Conservation (phyloP, 257 asterid genomes). For the Solanum paucissectum region DNA sequence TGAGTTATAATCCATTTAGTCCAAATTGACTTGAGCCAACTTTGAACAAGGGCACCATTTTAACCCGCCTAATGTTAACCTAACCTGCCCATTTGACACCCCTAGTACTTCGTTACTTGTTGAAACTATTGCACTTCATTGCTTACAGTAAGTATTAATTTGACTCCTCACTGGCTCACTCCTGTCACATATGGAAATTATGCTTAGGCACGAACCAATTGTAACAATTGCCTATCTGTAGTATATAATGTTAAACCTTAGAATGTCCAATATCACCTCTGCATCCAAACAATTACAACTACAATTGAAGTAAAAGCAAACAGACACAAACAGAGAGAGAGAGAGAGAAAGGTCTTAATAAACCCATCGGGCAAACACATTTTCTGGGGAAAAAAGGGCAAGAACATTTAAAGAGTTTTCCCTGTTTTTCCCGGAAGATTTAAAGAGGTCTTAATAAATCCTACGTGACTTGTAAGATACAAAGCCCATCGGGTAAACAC, state of each 20-base stretch:
- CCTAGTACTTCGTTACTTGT: not conserved
- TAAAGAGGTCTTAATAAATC: not conserved
- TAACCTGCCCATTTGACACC: not conserved
- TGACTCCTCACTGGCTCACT: not conserved
- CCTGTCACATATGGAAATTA: not conserved
- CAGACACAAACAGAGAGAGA: not conserved
- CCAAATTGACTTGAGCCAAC: not conserved
- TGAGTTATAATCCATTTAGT: not conserved
- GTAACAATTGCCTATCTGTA: not conserved
- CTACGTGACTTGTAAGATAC: not conserved
- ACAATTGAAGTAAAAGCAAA: not conserved
- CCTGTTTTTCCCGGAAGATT: not conserved
- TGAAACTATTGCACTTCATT: not conserved
- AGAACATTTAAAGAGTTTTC: not conserved
- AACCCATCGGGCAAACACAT: not conserved
- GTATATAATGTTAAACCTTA: not conserved
- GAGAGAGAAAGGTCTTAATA: not conserved
- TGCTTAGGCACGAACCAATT: not conserved
- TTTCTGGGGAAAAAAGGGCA: too few species aligned
- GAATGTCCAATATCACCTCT: not conserved
- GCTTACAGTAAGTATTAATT: not conserved
- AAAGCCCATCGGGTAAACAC: not conserved
- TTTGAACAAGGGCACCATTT: not conserved
- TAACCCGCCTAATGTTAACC: not conserved
- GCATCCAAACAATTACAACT: not conserved